Conservation (phyloP, 2,329 filamentous ascomycete species). For the Chaetoscypha palmicola region DNA sequence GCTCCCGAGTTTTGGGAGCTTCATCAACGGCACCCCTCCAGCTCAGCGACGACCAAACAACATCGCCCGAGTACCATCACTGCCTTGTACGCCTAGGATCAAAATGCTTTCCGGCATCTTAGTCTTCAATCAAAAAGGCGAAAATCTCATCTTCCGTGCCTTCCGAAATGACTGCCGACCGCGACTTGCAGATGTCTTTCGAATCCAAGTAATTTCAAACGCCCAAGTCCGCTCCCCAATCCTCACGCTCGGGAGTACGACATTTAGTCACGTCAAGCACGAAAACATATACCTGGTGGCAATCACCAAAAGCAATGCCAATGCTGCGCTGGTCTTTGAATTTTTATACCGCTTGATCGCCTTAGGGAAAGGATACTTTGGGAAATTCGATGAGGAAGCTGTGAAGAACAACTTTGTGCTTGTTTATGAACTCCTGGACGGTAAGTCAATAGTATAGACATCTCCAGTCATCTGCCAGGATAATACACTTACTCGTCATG, state of each 20-base stretch:
- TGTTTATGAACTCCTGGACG: constrained; percentile 93
- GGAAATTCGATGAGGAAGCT: constrained; percentile 97
- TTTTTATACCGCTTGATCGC: constrained; percentile 90
- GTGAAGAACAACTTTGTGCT: constrained; percentile 99
- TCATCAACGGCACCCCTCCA: neutral
- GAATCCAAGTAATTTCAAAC: constrained; percentile 98
- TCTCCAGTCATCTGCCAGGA: neutral
- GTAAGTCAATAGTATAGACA: constrained; percentile 40
- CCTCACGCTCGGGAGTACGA: constrained; percentile 92
- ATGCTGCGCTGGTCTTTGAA: constrained; percentile 95
- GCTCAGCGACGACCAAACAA: neutral
- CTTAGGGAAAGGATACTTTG: constrained; percentile 92
- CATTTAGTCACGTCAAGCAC: constrained; percentile 98
- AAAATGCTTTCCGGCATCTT: constrained; percentile 94
- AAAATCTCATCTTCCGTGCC: constrained; percentile 98
- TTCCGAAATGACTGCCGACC: constrained; percentile 98
- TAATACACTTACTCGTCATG: constrained; percentile 10
- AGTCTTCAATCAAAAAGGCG: constrained; percentile 98
- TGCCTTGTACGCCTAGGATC: constrained; percentile 23
- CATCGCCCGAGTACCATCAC: too few species aligned
- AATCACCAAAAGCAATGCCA: constrained; percentile 98
- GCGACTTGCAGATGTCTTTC: constrained; percentile 95
- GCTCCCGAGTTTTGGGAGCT: constrained; percentile 2
- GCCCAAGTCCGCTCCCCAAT: constrained; percentile 96
- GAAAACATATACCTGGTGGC: constrained; percentile 98